A percentile compares a stretch with the other conserved stretches of the same genome.
Evolutionary conservation across 352 stramenopile genomes (phyloP).

Genomic region (Thalassiosira livingstoniorum): DNA sequence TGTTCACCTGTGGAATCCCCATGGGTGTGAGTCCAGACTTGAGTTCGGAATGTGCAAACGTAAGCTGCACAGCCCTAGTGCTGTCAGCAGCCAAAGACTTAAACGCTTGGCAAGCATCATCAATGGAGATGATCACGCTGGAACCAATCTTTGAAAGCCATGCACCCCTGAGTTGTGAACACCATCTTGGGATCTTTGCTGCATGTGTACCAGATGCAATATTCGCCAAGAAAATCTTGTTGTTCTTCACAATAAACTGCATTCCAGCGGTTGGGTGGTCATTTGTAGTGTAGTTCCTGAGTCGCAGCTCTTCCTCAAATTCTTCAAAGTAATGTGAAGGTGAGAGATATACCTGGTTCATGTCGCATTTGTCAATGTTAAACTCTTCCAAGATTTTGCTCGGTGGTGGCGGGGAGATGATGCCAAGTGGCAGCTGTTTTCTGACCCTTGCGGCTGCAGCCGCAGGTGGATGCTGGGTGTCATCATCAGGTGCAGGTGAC

Average conservation of each 20-base stretch:
- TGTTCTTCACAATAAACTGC: background rate
- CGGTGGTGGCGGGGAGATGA: background rate
- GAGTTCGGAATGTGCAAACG: background rate
- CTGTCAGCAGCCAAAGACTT: background rate
- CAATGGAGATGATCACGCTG: background rate
- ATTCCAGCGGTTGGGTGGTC: slow-evolving; percentile 25
- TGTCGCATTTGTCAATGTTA: slow-evolving; percentile 1
- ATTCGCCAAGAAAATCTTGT: background rate
- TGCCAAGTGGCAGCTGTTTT: background rate
- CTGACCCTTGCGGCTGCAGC: background rate
- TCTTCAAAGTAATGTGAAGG: slow-evolving; percentile 21
- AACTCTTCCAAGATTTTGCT: slow-evolving; percentile 12
- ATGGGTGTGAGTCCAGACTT: background rate
- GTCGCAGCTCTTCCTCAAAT: slow-evolving; percentile 29
- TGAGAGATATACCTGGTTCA: slow-evolving; percentile 43
- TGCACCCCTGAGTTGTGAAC: background rate
- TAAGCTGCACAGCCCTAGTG: background rate
- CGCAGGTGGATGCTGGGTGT: background rate
- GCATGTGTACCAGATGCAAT: background rate
- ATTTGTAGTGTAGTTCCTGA: background rate
- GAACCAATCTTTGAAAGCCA: background rate
- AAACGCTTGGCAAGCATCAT: background rate
- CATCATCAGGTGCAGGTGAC: background rate
- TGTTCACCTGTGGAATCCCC: background rate
- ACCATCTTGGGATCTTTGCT: background rate